Base-by-base conservation (phyloP, 768 basidiomycete genomes). In the Agrocybe chaxingu region DNA sequence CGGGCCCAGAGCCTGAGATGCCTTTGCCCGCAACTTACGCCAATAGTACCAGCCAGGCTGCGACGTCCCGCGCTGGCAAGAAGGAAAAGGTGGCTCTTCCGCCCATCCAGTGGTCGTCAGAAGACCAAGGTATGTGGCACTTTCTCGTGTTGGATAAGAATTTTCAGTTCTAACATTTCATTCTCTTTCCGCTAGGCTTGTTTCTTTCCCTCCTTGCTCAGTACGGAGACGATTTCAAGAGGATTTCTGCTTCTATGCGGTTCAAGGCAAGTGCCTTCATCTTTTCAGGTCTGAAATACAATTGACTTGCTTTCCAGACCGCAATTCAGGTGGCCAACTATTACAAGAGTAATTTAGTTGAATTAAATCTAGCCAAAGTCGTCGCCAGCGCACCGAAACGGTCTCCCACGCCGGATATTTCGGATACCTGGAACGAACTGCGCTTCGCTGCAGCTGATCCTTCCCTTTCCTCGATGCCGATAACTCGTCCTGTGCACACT, bases 171-270 rank as follows among this genome's bases (percentile, higher is more conserved):
- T 64, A 47, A 57, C 50, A 37, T 47, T 46, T 33, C 47, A 49
- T 52, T 41, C 29, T 55, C 45, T 47, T 24, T 24, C 5, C 46
- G 8, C 18, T 47, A 81, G 80, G 62, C 41, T 57, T 77, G 41
- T 84, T 89, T 59, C 57, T 82, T 42, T 63, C 72, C 11, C 72
- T 89, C 35, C 70, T 88, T 12, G 68, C 70, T n/a, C 72, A 80
- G 51, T 75, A 87, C 62, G 87, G 86, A 33, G 75, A 78, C 47
- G 78, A 90, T 59, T 84, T 84, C 58, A 78, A 81, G 57, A 76
- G 79, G n/a, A 84, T 91, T 45, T 81, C 87, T 1, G 75, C 82
- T 2, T 77, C 77, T 4, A 77, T 90, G 74, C 81, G 80, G 5
- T 79, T 77, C 64, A 83, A 83, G 74, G 81, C 78, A 54, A 41